Percentiles rank a stretch among this genome's conserved stretches.
Conservation (phyloP, 1,284 basidiomycete species). For the Erythrobasidium hasegawianum region DNA sequence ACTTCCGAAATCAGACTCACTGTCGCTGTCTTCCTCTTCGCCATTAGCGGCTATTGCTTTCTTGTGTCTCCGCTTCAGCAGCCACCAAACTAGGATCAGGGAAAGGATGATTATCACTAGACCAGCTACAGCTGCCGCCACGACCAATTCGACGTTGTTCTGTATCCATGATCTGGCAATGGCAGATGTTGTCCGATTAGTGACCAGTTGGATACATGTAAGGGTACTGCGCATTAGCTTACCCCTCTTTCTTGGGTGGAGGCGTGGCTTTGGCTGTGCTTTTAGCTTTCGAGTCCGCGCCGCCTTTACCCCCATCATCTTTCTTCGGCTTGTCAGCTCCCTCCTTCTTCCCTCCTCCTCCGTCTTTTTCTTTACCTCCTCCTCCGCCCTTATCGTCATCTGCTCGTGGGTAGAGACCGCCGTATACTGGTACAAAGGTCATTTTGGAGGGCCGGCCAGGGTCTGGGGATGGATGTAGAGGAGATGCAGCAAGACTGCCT, state of each 20-base stretch:
- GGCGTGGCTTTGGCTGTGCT: neutral
- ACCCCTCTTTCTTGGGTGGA: neutral
- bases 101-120: slow-evolving; percentile 12
- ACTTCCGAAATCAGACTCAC: slow-evolving; percentile 8
- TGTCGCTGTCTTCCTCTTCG: neutral
- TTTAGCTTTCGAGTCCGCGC: neutral
- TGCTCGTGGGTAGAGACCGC: neutral
- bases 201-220: no score
- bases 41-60: neutral
- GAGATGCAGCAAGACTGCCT: no score
- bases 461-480: no score
- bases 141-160: neutral
- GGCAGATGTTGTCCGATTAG: no score
- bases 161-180: slow-evolving; percentile 15
- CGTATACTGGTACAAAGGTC: neutral
- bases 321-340: neutral
- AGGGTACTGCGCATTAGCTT: no score
- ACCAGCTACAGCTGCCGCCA: slow-evolving; percentile 7
- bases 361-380: neutral
- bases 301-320: neutral
- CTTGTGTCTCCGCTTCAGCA: slow-evolving; percentile 13
- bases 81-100: slow-evolving; percentile 13
- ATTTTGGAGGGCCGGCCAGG: neutral
- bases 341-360: no score
- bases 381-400: neutral